Percentiles rank a stretch among this genome's conserved stretches.
Evolutionary conservation across 768 basidiomycete genomes (phyloP).

Genomic region (Lyophyllum decastes): DNA sequence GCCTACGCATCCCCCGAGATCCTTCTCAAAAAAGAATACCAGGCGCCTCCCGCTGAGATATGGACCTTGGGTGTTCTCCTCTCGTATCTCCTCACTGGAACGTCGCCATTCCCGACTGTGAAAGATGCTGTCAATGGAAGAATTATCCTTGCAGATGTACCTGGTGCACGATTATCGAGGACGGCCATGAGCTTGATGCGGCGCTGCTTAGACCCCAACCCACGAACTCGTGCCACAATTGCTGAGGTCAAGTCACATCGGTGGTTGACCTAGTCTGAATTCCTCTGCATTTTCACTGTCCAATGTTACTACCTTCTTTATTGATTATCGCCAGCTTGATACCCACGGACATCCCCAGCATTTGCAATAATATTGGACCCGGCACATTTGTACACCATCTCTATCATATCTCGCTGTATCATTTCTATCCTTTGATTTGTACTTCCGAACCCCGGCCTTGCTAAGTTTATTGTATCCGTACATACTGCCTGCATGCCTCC

Average conservation of each 20-base stretch:
- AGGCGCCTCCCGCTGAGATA: slow-evolving; percentile 91
- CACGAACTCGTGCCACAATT: slow-evolving; percentile 77
- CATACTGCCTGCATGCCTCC: neutral
- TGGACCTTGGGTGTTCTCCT: slow-evolving; percentile 97
- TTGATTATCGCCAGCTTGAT: no score
- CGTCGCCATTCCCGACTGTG: slow-evolving; percentile 90
- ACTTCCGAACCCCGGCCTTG: neutral
- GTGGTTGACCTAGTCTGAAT: slow-evolving; percentile 57
- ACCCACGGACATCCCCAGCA: neutral
- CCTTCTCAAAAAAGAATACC: slow-evolving; percentile 83
- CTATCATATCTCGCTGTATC: neutral
- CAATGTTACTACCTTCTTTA: neutral
- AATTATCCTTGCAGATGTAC: slow-evolving; percentile 50
- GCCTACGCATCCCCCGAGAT: slow-evolving; percentile 97
- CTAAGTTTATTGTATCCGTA: slow-evolving; percentile 6
- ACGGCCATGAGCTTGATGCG: slow-evolving; percentile 64
- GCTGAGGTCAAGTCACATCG: slow-evolving; percentile 77
- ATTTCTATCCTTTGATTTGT: slow-evolving; percentile 7
- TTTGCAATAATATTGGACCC: neutral
- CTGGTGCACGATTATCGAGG: slow-evolving; percentile 39
- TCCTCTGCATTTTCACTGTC: neutral
- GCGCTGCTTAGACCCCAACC: slow-evolving; percentile 84
- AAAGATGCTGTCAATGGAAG: slow-evolving; percentile 73
- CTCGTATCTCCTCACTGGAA: slow-evolving; percentile 90
- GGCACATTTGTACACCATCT: neutral